Evolutionary conservation across 2,329 filamentous ascomycete genomes (phyloP), one percentile per base, ranked within the genome.

Genomic region (Fusarium virguliforme): DNA sequence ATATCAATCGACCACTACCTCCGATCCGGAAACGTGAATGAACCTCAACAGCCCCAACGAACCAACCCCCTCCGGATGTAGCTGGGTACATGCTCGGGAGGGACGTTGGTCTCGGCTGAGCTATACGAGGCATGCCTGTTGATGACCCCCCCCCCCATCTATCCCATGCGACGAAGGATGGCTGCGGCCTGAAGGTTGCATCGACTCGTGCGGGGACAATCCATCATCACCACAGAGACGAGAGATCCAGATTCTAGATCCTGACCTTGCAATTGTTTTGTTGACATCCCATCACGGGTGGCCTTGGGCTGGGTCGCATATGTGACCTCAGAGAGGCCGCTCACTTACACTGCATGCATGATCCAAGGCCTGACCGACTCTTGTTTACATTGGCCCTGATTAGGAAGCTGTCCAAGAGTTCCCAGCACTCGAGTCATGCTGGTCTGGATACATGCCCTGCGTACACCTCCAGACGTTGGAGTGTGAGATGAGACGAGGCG

Each of bases 1-100:
- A 70, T 71, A 32, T 74, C 71, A 13, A 74, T 81, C 46, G 75
- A 80, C 56, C 73, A 79, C 28, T 77, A 75, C 55, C 51, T 78
- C 12, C 59, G 68, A 43, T 51, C 62, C 22, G 64, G 59, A 4
- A 50, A 64, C 54, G 40, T 37, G 38, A 48, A 60, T n/a, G 34
- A 60, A 12, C 22, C 40, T 7, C 40, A 37, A 18, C 22, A 24
- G 8, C 18, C 9, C 34, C 7, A n/a, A 28, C 15, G 28, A 30
- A 30, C 18, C 54, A 57, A 24, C 38, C 26, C 3, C 30, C 56
- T 35, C 22, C 30, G 28, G 40, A 48, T 1, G 8, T 9, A 22
- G 15, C 15, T 8, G 43, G n/a, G 12, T 50, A 50, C 15, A 50
- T 50, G 43, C 43, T 30, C 26, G 26, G 26, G 28, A 50, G 26